phyloP scores from a whole-genome alignment of 306 rosid species.

The Psophocarpus tetragonolobus region DNA sequence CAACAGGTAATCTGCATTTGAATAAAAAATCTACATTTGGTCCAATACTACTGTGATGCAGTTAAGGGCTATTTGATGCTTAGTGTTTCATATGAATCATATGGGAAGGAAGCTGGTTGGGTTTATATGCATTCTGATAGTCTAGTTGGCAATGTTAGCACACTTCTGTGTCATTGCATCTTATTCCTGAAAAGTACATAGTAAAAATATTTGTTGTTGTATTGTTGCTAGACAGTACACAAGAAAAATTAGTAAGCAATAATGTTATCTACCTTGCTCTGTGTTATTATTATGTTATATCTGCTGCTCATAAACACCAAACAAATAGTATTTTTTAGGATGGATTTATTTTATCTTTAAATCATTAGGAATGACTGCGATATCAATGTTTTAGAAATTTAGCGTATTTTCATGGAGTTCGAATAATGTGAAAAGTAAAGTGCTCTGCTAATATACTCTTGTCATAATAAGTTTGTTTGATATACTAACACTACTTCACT shows the following conservation, averaged over 20 bases:
- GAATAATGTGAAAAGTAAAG: too few species aligned
- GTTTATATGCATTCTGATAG: neutral
- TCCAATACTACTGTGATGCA: too few species aligned
- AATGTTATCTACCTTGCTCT: neutral
- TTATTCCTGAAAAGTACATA: neutral
- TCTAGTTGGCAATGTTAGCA: constrained; percentile 7
- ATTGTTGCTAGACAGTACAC: neutral
- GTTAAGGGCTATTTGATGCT: too few species aligned
- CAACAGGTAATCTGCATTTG: too few species aligned
- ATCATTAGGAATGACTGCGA: neutral
- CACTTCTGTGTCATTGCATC: constrained; percentile 5
- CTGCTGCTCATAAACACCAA: neutral
- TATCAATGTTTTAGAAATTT: neutral
- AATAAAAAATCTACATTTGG: too few species aligned
- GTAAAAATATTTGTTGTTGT: neutral
- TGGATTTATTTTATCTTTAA: neutral
- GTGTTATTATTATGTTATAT: constrained; percentile 4
- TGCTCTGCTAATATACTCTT: too few species aligned
- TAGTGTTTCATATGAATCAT: too few species aligned
- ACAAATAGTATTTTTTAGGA: neutral
- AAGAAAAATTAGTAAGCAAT: neutral
- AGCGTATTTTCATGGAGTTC: neutral
- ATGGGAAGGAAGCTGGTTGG: neutral
- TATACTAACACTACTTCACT: too few species aligned
- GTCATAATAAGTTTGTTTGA: too few species aligned